These are phyloP conservation scores for Pythium oligandrum DNA, from an alignment of 352 stramenopile species.

Conservation along the genomic window DNA sequence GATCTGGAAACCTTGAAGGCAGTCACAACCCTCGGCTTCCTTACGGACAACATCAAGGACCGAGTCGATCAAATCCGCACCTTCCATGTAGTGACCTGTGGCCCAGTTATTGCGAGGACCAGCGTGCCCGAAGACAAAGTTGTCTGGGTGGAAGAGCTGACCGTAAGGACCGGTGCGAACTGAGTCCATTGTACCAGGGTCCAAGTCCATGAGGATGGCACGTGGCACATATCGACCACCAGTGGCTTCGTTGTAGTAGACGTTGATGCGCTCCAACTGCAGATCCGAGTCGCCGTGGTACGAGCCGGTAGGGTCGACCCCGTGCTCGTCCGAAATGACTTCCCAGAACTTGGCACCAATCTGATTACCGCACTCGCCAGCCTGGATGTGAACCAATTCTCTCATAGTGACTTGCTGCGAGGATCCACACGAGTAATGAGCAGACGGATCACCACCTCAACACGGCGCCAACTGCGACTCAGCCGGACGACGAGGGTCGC, in stretches of 20 bases:
- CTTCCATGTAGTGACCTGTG: constrained; percentile 99
- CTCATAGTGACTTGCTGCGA: constrained; percentile 70
- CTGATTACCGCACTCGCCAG: constrained; percentile 98
- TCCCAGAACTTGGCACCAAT: constrained; percentile 99
- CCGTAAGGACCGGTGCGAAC: constrained; percentile 95
- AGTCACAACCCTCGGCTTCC: constrained; percentile 97
- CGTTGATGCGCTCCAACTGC: constrained; percentile 98
- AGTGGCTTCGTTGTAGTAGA: constrained; percentile 99
- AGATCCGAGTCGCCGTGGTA: constrained; percentile 96
- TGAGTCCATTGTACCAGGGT: constrained; percentile 99
- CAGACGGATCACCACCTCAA: no score
- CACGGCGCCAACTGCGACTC: no score
- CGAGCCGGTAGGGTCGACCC: constrained; percentile 88
- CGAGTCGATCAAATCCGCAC: constrained; percentile 97
- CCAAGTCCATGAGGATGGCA: constrained; percentile 98
- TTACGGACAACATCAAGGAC: constrained; percentile 98
- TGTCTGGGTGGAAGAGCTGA: constrained; percentile 98
- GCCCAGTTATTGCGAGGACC: constrained; percentile 99
- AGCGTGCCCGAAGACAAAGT: constrained; percentile 99
- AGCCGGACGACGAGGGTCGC: no score
- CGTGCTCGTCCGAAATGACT: constrained; percentile 96
- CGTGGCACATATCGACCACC: constrained; percentile 96
- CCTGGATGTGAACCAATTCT: constrained; percentile 98
- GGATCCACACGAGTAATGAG: constrained; percentile 1
- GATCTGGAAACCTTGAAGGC: constrained; percentile 99